These are phyloP conservation scores for Fennellomyces sp. DNA, from an alignment of 371 early-diverging fungal genomes.

Conservation along the genomic window DNA sequence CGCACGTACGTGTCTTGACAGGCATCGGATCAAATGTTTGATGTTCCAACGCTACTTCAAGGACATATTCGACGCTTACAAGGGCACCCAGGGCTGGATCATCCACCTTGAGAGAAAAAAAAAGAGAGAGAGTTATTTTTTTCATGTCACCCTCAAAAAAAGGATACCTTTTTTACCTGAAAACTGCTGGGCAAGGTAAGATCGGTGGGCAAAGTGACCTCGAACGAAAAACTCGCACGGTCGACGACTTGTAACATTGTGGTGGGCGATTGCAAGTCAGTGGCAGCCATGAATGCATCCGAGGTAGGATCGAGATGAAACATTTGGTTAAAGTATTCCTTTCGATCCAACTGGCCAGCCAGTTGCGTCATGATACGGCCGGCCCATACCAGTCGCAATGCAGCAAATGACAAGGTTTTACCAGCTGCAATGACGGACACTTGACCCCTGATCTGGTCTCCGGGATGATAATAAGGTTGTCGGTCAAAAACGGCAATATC, in stretches of 20 bases:
- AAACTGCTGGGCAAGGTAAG: constrained; percentile 7
- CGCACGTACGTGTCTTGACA: neutral
- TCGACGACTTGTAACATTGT: neutral
- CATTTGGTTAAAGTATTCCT: neutral
- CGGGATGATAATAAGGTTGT: constrained; percentile 7
- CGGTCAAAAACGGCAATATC: neutral
- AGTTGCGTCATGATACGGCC: neutral
- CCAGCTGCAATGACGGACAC: neutral
- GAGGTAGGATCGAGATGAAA: constrained; percentile 2
- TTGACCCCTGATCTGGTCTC: constrained; percentile 1
- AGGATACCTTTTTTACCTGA: neutral
- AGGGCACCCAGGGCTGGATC: constrained; percentile 4
- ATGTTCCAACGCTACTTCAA: constrained; percentile 5
- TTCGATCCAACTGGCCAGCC: neutral
- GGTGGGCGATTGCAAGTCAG: neutral
- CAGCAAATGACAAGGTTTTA: neutral
- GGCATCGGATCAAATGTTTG: constrained; percentile 7
- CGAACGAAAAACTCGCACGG: neutral
- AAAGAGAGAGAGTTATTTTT: neutral
- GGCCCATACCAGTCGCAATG: constrained; percentile 2
- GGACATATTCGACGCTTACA: neutral
- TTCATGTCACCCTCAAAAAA: neutral
- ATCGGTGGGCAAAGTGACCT: neutral
- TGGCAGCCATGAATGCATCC: neutral
- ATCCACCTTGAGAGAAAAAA: neutral